phyloP scores from a whole-genome alignment of 1,139 yeast genomes.

The Saccharomyces pastorianus region DNA sequence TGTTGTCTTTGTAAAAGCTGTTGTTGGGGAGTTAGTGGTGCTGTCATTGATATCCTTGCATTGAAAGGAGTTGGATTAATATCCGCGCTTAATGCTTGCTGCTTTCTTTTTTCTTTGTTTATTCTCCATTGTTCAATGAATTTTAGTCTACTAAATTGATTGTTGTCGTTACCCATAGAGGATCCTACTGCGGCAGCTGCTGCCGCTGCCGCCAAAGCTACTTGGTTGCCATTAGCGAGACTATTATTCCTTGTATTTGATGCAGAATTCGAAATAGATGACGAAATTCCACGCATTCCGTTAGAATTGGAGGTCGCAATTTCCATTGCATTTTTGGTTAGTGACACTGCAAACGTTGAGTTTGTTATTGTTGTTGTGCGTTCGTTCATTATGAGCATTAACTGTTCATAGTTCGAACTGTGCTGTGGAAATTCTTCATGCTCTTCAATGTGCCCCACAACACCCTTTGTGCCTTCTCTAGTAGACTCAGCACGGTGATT shows the following conservation, averaged over 20 bases:
- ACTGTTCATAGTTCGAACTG: constrained; percentile 81
- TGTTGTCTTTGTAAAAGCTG: constrained; percentile 22
- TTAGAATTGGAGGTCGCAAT: constrained; percentile 16
- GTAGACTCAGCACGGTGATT: constrained; percentile 44
- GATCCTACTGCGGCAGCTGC: constrained; percentile 31
- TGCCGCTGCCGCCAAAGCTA: constrained; percentile 27
- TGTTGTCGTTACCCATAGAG: constrained; percentile 32
- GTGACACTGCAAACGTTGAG: constrained; percentile 29
- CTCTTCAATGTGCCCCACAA: constrained; percentile 39
- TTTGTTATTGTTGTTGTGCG: constrained; percentile 31
- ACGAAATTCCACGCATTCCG: not conserved
- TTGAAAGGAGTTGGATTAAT: constrained; percentile 22
- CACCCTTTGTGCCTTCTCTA: constrained; percentile 37
- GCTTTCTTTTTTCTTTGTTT: constrained; percentile 38
- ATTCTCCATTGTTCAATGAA: constrained; percentile 43
- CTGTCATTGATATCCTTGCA: constrained; percentile 30
- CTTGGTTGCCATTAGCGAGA: constrained; percentile 8
- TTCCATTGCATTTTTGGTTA: constrained; percentile 31
- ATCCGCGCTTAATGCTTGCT: constrained; percentile 28
- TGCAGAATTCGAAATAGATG: not conserved
- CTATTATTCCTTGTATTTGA: constrained; percentile 1
- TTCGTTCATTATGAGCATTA: constrained; percentile 52
- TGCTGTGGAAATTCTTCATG: constrained; percentile 67
- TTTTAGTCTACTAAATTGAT: constrained; percentile 42
- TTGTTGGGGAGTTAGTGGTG: constrained; percentile 27